Conservation (phyloP, 169 alveolate genomes). For the Eimeria brunetti region DNA sequence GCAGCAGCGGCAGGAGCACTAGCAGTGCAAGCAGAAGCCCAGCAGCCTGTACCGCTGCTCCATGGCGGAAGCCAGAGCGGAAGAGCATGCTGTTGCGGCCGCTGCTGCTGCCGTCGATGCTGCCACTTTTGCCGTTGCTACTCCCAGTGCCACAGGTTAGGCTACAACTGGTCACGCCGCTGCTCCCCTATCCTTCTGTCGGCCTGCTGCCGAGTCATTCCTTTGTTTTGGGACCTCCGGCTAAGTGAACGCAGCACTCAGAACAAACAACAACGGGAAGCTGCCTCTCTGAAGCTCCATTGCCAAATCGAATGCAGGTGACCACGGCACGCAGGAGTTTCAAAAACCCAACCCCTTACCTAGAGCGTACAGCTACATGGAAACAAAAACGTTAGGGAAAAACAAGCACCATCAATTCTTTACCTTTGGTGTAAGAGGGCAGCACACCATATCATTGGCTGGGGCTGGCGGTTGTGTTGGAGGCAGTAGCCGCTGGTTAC, state of each 20-base stretch:
- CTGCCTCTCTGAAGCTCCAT: conserved; percentile 40
- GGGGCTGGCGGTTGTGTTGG: conserved; percentile 49
- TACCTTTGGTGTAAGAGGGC: background rate
- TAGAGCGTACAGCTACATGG: background rate
- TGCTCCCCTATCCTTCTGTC: conserved; percentile 1
- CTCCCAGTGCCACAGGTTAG: background rate
- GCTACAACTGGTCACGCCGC: conserved; percentile 7
- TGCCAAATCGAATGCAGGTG: conserved; percentile 32
- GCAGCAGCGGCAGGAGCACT: conserved; percentile 71
- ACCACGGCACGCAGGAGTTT: background rate
- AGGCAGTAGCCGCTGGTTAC: background rate
- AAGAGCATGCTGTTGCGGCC: conserved; percentile 69
- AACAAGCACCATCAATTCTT: background rate
- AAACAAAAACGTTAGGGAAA: background rate
- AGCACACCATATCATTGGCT: background rate
- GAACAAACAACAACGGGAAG: background rate
- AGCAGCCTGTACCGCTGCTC: conserved; percentile 76
- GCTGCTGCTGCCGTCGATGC: conserved; percentile 35
- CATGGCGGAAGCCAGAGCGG: conserved; percentile 76
- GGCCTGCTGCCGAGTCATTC: conserved; percentile 38
- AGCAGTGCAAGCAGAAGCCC: conserved; percentile 64
- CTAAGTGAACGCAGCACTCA: conserved; percentile 22
- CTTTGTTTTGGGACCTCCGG: background rate
- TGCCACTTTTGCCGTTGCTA: background rate
- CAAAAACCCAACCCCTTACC: background rate